Percentiles rank a stretch among this genome's conserved stretches.
Conservation (phyloP, 139 green algal genomes). For the Chara braunii region DNA sequence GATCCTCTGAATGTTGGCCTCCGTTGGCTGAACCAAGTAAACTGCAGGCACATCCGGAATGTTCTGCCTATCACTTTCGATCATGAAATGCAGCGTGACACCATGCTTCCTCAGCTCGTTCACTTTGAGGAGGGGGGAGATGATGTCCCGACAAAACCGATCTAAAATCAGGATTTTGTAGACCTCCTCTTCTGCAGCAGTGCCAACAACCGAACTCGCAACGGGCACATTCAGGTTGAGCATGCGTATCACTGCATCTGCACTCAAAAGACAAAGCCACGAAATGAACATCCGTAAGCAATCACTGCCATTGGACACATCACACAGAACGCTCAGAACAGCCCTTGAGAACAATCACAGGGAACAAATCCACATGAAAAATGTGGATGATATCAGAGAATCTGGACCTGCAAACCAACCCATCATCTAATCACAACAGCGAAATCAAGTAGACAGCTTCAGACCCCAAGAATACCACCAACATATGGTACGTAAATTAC, state of each 20-base stretch:
- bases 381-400: too few relatives aligned
- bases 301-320: background rate
- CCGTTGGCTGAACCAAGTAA: conserved; percentile 81
- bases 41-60: conserved; percentile 94
- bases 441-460: too few relatives aligned
- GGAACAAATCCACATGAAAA: too few relatives aligned
- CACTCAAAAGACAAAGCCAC: background rate
- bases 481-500: too few relatives aligned
- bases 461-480: too few relatives aligned
- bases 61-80: conserved; percentile 77
- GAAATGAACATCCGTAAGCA: background rate
- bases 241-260: conserved; percentile 49
- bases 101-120: conserved; percentile 81
- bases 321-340: too few relatives aligned
- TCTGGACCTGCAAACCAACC: too few relatives aligned
- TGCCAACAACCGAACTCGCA: too few relatives aligned
- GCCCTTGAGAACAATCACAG: too few relatives aligned
- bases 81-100: conserved; percentile 85
- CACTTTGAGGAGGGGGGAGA: conserved; percentile 67
- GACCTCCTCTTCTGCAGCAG: conserved; percentile 45
- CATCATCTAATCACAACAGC: too few relatives aligned
- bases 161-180: conserved; percentile 98
- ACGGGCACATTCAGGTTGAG: conserved; percentile 42
- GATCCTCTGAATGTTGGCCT: conserved; percentile 63
- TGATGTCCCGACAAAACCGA: conserved; percentile 70